Evolutionary conservation across 371 early-diverging fungal genomes (phyloP).

Genomic region (Actinomucor elegans): DNA sequence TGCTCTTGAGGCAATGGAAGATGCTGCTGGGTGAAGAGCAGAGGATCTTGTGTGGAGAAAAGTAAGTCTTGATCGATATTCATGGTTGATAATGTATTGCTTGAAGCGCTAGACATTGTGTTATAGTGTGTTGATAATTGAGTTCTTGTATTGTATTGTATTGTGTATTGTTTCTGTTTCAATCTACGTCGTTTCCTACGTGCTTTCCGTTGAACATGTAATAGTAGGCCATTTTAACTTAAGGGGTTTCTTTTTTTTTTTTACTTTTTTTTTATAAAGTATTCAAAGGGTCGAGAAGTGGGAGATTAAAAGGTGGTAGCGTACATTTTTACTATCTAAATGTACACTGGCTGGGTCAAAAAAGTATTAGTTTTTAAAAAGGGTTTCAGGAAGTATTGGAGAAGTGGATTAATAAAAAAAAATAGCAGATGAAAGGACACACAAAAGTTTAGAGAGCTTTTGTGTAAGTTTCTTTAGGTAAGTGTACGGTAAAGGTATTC

Average conservation of each 20-base stretch:
- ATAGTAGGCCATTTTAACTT: slow-evolving; percentile 40
- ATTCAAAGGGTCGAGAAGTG: slow-evolving; percentile 7
- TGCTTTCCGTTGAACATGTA: slow-evolving; percentile 47
- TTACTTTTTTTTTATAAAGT: slow-evolving; percentile 17
- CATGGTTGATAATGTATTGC: slow-evolving; percentile 7
- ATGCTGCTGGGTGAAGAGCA: slow-evolving; percentile 14
- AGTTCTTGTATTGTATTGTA: slow-evolving; percentile 10
- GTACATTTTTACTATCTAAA: slow-evolving; percentile 18
- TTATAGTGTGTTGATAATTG: slow-evolving; percentile 2
- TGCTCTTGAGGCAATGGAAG: slow-evolving; percentile 13
- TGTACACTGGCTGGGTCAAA: slow-evolving; percentile 19
- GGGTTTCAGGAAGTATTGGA: slow-evolving; percentile 18
- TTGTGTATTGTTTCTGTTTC: slow-evolving; percentile 23
- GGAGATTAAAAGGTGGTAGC: slow-evolving; percentile 24
- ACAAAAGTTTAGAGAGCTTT: no score
- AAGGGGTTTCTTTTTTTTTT: slow-evolving; percentile 12
- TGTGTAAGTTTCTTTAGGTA: background rate
- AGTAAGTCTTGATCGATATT: slow-evolving; percentile 8
- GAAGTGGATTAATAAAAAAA: background rate
- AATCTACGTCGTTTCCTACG: slow-evolving; percentile 49
- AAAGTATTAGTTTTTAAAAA: slow-evolving; percentile 12
- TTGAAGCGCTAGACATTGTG: slow-evolving; percentile 4
- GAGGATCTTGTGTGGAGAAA: slow-evolving; percentile 13
- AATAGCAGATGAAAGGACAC: background rate
- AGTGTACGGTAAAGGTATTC: background rate